Conservation (phyloP, 1,284 basidiomycete genomes). For the Ganoderma lucidum region DNA sequence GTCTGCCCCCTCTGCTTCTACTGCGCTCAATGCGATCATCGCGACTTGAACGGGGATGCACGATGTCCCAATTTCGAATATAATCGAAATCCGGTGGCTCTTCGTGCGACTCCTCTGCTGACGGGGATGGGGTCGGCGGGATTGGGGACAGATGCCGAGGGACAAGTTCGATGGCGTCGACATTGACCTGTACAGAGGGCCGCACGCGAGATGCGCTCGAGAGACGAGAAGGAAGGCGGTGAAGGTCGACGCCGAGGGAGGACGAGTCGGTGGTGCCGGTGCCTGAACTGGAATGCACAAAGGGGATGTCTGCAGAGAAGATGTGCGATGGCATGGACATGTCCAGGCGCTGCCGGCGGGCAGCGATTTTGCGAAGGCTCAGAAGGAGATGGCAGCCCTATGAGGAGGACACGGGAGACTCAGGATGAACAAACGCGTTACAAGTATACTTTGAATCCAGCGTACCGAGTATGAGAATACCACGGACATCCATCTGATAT, state of each 20-base stretch:
- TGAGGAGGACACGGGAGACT: no score
- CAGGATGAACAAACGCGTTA: no score
- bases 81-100: not conserved
- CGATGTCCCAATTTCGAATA: constrained; percentile 2
- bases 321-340: constrained; percentile 6
- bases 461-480: constrained; percentile 30
- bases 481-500: constrained; percentile 26
- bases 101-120: not conserved
- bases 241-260: constrained; percentile 3
- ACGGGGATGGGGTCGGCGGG: not conserved
- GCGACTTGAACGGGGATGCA: not conserved
- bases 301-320: constrained; percentile 17
- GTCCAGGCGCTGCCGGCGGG: constrained; percentile 22
- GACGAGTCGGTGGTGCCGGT: constrained; percentile 1
- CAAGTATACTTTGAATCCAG: not conserved
- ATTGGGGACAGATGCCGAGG: constrained; percentile 7
- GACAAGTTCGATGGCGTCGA: constrained; percentile 19
- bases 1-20: constrained; percentile 4
- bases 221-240: constrained; percentile 1
- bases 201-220: constrained; percentile 5
- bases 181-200: not conserved
- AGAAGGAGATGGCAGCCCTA: constrained; percentile 31
- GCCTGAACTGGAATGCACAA: not conserved
- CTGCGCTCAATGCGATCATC: not conserved
- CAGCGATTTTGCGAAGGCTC: constrained; percentile 28